Evolutionary conservation across 148 eudicot species (phyloP).

Genomic region (Camellia lanceoleosa): DNA sequence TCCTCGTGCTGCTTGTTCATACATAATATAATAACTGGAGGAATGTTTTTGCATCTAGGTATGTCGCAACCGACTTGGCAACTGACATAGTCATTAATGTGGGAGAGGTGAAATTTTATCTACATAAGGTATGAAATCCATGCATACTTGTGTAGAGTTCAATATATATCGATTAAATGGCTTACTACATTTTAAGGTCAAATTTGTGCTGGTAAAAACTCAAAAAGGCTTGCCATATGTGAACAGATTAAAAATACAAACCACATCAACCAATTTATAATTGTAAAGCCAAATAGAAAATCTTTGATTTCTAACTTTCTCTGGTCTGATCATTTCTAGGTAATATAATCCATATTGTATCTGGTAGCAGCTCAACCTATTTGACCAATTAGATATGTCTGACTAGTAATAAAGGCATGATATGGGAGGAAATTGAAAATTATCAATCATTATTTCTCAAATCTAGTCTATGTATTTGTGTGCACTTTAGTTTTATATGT

Average conservation of each 20-base stretch:
- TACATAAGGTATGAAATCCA: slow-evolving; percentile 69
- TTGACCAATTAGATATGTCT: background rate
- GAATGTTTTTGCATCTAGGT: slow-evolving; percentile 44
- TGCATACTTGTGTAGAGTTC: background rate
- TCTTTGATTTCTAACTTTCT: too few species aligned
- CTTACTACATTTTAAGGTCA: background rate
- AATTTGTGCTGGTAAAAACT: slow-evolving; percentile 2
- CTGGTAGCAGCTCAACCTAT: slow-evolving; percentile 4
- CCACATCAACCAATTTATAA: background rate
- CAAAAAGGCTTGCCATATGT: background rate
- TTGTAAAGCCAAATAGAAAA: background rate
- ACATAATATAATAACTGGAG: background rate
- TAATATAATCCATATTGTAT: background rate
- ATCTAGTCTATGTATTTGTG: background rate
- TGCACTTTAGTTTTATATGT: background rate
- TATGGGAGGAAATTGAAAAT: background rate
- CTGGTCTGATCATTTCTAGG: background rate
- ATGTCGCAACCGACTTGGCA: slow-evolving; percentile 84
- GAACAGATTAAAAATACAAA: background rate
- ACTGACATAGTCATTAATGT: slow-evolving; percentile 72
- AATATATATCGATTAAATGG: background rate
- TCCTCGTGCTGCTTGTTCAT: background rate
- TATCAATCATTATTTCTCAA: background rate
- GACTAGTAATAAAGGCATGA: background rate
- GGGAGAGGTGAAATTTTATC: slow-evolving; percentile 75